A percentile compares a stretch with the other conserved stretches of the same genome.
Evolutionary conservation across 805 yeast genomes (phyloP).

Genomic region (Myxozyma neglecta): DNA sequence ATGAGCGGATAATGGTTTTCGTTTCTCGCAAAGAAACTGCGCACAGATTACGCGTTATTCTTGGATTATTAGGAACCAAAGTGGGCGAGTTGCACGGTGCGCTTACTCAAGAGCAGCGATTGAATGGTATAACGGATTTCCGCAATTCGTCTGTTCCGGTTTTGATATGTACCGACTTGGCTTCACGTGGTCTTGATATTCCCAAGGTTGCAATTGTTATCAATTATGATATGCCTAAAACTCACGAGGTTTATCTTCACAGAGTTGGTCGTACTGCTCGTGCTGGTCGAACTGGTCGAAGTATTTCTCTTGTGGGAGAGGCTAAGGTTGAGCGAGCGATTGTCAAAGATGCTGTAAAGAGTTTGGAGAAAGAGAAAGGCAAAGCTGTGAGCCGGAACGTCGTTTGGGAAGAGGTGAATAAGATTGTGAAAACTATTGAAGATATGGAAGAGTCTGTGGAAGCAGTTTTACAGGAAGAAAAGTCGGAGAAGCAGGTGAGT

Average conservation of each 20-base stretch:
- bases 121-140: slow-evolving; percentile 77
- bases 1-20: slow-evolving; percentile 79
- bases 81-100: slow-evolving; percentile 84
- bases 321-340: slow-evolving; percentile 79
- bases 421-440: slow-evolving; percentile 59
- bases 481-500: slow-evolving; percentile 68
- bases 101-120: slow-evolving; percentile 89
- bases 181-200: slow-evolving; percentile 98
- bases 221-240: slow-evolving; percentile 94
- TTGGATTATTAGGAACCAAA: slow-evolving; percentile 81
- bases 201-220: slow-evolving; percentile 95
- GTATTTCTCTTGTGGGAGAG: slow-evolving; percentile 94
- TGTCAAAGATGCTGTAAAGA: slow-evolving; percentile 85
- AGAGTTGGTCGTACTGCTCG: slow-evolving; percentile 99
- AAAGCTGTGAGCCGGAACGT: slow-evolving; percentile 75
- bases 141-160: slow-evolving; percentile 81
- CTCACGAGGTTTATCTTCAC: slow-evolving; percentile 87
- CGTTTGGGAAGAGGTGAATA: slow-evolving; percentile 85
- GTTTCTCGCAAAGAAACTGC: slow-evolving; percentile 91
- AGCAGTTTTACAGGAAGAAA: slow-evolving; percentile 84
- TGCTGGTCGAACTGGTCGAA: slow-evolving; percentile 95
- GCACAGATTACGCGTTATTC: slow-evolving; percentile 80
- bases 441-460: slow-evolving; percentile 60
- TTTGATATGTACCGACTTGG: slow-evolving; percentile 93
- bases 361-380: slow-evolving; percentile 58